These are phyloP conservation scores for Paecilomyces sp. DNA, from an alignment of 2,329 filamentous ascomycete genomes.

Conservation along the genomic window DNA sequence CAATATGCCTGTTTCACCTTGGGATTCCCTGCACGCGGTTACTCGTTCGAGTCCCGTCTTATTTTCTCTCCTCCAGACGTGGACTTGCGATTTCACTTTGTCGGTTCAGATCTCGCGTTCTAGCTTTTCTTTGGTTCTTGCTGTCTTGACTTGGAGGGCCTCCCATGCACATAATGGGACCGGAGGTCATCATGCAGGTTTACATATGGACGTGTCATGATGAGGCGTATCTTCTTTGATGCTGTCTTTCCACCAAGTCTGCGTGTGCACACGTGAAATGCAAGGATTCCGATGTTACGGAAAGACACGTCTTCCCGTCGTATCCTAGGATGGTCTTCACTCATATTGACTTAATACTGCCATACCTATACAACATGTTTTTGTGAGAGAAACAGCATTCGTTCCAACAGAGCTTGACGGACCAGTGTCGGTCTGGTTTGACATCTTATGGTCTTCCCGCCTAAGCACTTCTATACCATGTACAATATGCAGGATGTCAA, in stretches of 20 bases:
- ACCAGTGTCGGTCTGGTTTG: not conserved
- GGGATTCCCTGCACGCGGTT: not conserved
- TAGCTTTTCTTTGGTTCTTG: not conserved
- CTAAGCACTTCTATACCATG: not conserved
- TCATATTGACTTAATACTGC: not conserved
- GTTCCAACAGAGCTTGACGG: not conserved
- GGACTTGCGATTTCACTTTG: not conserved
- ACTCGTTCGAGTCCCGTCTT: not conserved
- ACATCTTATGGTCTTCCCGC: not conserved
- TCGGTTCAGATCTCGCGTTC: not conserved
- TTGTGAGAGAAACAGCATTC: not conserved
- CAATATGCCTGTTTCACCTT: not conserved
- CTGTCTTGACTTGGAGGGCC: not conserved
- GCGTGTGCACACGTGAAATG: not conserved
- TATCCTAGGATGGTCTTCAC: not conserved
- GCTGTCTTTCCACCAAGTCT: not conserved
- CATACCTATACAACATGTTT: not conserved
- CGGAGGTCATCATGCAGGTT: not conserved
- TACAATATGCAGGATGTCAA: not conserved
- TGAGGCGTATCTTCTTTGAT: not conserved
- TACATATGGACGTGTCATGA: not conserved
- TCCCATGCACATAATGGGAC: not conserved
- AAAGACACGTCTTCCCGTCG: not conserved
- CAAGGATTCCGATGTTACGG: not conserved
- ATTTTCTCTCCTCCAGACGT: not conserved